Base-by-base conservation (phyloP, 768 basidiomycete genomes). In the Boletus subparvulus region DNA sequence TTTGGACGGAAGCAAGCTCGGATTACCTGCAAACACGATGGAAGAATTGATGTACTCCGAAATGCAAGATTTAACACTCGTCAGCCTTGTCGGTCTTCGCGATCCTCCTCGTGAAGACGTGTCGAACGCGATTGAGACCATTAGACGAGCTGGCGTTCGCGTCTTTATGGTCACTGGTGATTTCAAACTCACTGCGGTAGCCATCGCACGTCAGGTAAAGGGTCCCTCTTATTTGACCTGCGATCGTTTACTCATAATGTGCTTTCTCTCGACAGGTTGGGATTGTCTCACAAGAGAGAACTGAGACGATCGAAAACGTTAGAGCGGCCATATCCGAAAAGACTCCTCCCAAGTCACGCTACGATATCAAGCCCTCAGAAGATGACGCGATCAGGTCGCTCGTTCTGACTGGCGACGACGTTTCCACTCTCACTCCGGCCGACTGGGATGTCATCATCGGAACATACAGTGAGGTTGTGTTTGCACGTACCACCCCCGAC, bases 161-260 rank as follows among this genome's bases (percentile, higher is more conserved):
- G 77, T 83, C 33, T 78, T 80, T 61, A 83, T 84, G 82, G 74
- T 84, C 16, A 84, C 83, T 1, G 83, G 83, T 33, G 83, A 83
- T 62, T 81, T 81, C 67, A 70, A 77, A 35, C 70, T 80, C 39
- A 84, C 83, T 2, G 83, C 82, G 3, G 75, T 76, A 0, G 78
- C 81, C 17, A 83, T 84, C 47, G 79, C 77, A 1, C 69, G 74
- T 26, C 74, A 78, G 62, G 81, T 82, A 54, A 64, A 61, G 49
- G 61, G 69, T 19, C 36, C 10, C 2, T 49, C 8, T 3, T 41
- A 32, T 36, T 37, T 2, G n/a, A 30, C 11, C 4, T 40, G 28
- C 37, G 14, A 24, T 32, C n/a, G 1, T 41, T 17, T 32, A 13
- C 9, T 56, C 26, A 35, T 19, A 2, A 39, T 28, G 19, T 17